Conservation (phyloP, 2,329 filamentous ascomycete genomes). For the Diplodia corticola region DNA sequence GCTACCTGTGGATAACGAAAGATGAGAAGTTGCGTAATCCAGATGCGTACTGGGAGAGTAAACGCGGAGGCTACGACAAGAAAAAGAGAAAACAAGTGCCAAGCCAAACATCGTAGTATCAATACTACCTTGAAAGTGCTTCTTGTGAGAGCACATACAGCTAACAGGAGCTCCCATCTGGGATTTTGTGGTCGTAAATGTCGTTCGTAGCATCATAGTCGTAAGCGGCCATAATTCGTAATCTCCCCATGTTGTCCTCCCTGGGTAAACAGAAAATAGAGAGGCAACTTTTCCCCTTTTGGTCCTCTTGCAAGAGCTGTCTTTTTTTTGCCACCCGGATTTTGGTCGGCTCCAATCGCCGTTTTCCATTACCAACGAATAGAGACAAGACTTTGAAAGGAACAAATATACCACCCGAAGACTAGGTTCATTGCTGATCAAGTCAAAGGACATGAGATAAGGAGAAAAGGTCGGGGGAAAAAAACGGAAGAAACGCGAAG, state of each 20-base stretch:
- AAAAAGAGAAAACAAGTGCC: not conserved
- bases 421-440: not conserved
- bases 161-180: not conserved
- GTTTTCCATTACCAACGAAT: not conserved
- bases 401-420: not conserved
- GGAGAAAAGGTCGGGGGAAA: not conserved
- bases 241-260: conserved; percentile 2
- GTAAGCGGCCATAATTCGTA: conserved; percentile 6
- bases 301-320: conserved; percentile 7
- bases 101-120: not conserved
- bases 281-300: conserved; percentile 13
- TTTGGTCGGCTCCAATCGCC: not conserved
- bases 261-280: not conserved
- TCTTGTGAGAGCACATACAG: not conserved
- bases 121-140: not conserved
- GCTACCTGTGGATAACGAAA: not conserved
- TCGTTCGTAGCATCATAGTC: conserved; percentile 9
- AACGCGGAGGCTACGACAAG: not conserved
- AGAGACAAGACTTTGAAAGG: not conserved
- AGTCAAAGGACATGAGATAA: not conserved
- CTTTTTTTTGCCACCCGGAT: conserved; percentile 5
- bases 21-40: not conserved
- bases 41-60: not conserved
- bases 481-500: not conserved
- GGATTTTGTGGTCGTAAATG: not conserved